These are phyloP conservation scores for Taphrina flavorubra DNA, from an alignment of 1,139 yeast genomes.

Conservation along the genomic window DNA sequence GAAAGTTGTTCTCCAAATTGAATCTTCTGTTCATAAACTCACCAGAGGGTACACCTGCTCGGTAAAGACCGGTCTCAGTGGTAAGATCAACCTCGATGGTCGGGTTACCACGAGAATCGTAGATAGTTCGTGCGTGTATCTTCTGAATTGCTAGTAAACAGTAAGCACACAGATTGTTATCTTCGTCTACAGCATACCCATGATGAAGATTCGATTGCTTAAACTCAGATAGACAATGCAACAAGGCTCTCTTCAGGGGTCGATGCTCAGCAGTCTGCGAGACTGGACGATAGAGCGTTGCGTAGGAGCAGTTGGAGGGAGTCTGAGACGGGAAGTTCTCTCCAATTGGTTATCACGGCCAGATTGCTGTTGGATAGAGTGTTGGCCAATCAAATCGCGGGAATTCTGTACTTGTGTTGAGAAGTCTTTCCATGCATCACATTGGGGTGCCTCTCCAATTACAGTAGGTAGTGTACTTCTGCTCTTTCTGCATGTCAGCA, in stretches of 20 bases:
- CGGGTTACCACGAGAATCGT: slow-evolving; percentile 93
- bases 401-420: background rate
- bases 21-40: slow-evolving; percentile 42
- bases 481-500: too few species aligned
- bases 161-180: too few species aligned
- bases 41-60: slow-evolving; percentile 95
- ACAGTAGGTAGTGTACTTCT: too few species aligned
- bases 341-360: slow-evolving; percentile 15
- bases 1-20: too few species aligned
- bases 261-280: background rate
- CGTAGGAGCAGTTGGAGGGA: background rate
- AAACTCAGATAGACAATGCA: too few species aligned
- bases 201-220: background rate
- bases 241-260: background rate
- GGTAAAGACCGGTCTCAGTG: slow-evolving; percentile 85
- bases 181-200: background rate
- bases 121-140: slow-evolving; percentile 87
- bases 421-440: too few species aligned
- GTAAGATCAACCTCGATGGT: slow-evolving; percentile 92
- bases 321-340: background rate
- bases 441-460: too few species aligned
- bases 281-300: background rate
- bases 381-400: slow-evolving; percentile 3
- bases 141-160: slow-evolving; percentile 58
- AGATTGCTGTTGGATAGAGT: slow-evolving; percentile 1